A percentile compares a stretch with the other conserved stretches of the same genome.
Conservation (phyloP, 768 basidiomycete genomes). For the Trametes coccinea region DNA sequence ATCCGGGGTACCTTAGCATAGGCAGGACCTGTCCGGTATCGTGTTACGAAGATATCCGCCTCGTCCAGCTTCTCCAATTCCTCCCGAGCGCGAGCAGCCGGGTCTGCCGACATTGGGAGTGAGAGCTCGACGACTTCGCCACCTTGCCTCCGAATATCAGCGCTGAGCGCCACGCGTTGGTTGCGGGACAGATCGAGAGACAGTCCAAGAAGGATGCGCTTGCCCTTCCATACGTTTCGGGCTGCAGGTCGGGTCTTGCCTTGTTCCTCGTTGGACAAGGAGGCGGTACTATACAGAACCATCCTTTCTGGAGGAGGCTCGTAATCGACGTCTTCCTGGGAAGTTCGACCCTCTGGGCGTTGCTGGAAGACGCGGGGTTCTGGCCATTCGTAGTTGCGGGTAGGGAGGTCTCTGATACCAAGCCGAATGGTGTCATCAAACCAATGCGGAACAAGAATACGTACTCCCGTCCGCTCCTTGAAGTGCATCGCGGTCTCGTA, state of each 20-base stretch:
- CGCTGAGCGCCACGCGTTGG: constrained; percentile 55
- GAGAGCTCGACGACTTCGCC: constrained; percentile 45
- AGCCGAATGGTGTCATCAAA: constrained; percentile 78
- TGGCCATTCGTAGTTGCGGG: constrained; percentile 70
- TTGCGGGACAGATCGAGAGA: constrained; percentile 54
- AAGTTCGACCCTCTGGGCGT: constrained; percentile 29
- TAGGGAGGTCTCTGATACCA: constrained; percentile 46
- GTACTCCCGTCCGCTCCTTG: constrained; percentile 57
- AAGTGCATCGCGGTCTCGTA: constrained; percentile 56
- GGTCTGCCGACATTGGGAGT: constrained; percentile 20
- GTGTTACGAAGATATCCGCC: constrained; percentile 76
- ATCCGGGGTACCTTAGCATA: constrained; percentile 61
- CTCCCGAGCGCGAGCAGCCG: constrained; percentile 31
- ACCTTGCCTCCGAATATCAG: constrained; percentile 61
- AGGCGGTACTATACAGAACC: constrained; percentile 37
- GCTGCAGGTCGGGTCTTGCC: constrained; percentile 17
- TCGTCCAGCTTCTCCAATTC: constrained; percentile 46
- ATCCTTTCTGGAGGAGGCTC: constrained; percentile 36
- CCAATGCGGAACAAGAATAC: constrained; percentile 87
- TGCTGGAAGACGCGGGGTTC: constrained; percentile 55
- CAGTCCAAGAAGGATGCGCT: constrained; percentile 60
- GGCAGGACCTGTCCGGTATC: constrained; percentile 64
- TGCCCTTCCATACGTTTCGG: constrained; percentile 56
- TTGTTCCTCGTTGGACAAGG: constrained; percentile 25
- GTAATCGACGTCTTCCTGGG: constrained; percentile 26